Percentiles rank a stretch among this genome's conserved stretches.
These are phyloP conservation scores for Didymellaceae sp. DNA, from an alignment of 2,329 filamentous ascomycete species.

Conservation along the genomic window DNA sequence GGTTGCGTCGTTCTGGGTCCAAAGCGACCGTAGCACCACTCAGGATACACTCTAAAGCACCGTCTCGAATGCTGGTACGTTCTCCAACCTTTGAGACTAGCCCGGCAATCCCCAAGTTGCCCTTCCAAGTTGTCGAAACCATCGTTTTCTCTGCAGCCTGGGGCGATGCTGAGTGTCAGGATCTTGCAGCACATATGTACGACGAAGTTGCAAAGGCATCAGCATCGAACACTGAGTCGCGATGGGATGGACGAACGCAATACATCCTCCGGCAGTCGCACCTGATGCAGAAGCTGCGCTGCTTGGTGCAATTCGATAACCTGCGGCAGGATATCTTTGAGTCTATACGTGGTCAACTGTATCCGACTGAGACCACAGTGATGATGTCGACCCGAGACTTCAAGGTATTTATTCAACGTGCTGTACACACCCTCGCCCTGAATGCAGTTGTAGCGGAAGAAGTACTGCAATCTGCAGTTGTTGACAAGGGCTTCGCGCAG, in stretches of 20 bases:
- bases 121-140: too few relatives aligned
- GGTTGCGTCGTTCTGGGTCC: neutral
- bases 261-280: neutral
- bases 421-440: neutral
- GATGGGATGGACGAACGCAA: conserved; percentile 1
- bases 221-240: too few relatives aligned
- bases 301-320: neutral
- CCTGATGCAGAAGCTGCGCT: conserved; percentile 2
- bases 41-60: too few relatives aligned
- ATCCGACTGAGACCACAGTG: neutral
- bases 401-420: neutral
- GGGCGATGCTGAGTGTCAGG: neutral
- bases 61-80: too few relatives aligned
- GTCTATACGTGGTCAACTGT: neutral
- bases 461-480: neutral
- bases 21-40: too few relatives aligned
- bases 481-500: neutral
- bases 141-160: neutral
- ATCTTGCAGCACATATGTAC: neutral
- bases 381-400: neutral
- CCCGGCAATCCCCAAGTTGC: too few relatives aligned
- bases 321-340: neutral
- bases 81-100: too few relatives aligned
- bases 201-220: neutral
- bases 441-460: neutral